Evolutionary conservation across 495 filamentous ascomycete genomes (phyloP).

Genomic region (Bathelium albidoporum): DNA sequence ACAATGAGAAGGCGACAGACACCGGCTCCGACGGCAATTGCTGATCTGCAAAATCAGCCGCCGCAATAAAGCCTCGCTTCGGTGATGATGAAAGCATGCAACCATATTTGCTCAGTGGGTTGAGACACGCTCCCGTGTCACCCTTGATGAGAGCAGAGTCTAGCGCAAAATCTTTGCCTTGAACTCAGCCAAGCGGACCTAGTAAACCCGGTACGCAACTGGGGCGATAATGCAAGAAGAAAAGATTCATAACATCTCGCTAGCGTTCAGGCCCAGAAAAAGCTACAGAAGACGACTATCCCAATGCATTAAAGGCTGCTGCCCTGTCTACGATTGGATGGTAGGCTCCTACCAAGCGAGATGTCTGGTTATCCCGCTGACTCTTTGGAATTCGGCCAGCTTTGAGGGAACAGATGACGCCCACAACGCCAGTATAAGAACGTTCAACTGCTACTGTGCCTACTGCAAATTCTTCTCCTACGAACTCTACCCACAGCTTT

Average conservation of each 20-base stretch:
- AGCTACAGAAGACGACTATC: background rate
- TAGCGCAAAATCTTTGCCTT: background rate
- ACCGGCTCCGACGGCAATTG: background rate
- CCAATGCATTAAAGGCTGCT: too few species aligned
- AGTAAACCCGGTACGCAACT: background rate
- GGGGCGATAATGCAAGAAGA: background rate
- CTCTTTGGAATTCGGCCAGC: background rate
- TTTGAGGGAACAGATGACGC: background rate
- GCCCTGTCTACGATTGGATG: background rate
- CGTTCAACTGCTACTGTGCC: too few species aligned
- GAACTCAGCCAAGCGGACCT: background rate
- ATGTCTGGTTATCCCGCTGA: background rate
- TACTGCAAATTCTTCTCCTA: too few species aligned
- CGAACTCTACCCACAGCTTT: too few species aligned
- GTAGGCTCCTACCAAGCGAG: background rate
- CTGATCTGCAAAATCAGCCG: background rate
- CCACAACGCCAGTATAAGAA: background rate
- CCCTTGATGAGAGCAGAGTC: background rate
- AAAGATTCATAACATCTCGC: background rate
- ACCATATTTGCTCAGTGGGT: background rate
- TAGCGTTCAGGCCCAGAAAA: background rate
- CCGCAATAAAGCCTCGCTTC: too few species aligned
- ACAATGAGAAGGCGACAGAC: background rate
- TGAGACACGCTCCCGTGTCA: background rate
- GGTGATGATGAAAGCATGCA: background rate